Evolutionary conservation across 306 rosid genomes (phyloP).

Genomic region (Castanea sativa): DNA sequence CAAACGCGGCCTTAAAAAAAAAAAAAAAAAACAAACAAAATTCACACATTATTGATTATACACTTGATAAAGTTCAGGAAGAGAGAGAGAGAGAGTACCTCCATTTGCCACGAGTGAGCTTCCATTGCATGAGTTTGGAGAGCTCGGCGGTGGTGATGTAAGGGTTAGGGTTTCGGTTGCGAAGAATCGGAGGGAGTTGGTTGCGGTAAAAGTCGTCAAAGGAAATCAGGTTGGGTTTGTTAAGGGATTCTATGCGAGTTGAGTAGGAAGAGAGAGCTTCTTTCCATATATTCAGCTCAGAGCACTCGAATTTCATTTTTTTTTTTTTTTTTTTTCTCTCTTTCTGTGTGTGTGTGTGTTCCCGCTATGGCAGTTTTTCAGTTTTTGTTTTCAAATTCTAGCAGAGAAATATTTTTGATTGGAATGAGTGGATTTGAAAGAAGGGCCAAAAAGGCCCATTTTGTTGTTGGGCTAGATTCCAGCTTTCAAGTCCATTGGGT

Average conservation of each 20-base stretch:
- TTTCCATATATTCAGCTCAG: constrained; percentile 44
- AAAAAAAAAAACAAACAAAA: neutral
- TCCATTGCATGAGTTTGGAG: constrained; percentile 84
- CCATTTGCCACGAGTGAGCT: constrained; percentile 93
- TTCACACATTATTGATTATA: neutral
- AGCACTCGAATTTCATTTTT: constrained; percentile 58
- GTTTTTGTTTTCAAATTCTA: neutral
- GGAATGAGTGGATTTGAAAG: too few relatives aligned
- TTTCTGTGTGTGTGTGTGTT: neutral
- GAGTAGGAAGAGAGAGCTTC: constrained; percentile 56
- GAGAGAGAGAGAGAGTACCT: constrained; percentile 34
- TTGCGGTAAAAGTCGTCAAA: constrained; percentile 63
- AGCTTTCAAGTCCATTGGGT: neutral
- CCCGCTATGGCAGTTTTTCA: neutral
- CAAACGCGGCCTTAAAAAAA: constrained; percentile 63
- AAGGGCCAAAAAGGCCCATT: too few relatives aligned
- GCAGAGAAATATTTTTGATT: neutral
- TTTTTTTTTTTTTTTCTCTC: neutral
- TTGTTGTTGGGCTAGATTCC: neutral
- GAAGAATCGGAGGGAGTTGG: constrained; percentile 64
- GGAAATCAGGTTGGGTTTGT: constrained; percentile 56
- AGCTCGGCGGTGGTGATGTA: constrained; percentile 66
- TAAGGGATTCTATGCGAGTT: constrained; percentile 46
- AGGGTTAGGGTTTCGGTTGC: constrained; percentile 81
- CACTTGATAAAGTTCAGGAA: neutral